phyloP scores from a whole-genome alignment of 2,329 filamentous ascomycete genomes.

The Teratosphaeria epicoccoides region DNA sequence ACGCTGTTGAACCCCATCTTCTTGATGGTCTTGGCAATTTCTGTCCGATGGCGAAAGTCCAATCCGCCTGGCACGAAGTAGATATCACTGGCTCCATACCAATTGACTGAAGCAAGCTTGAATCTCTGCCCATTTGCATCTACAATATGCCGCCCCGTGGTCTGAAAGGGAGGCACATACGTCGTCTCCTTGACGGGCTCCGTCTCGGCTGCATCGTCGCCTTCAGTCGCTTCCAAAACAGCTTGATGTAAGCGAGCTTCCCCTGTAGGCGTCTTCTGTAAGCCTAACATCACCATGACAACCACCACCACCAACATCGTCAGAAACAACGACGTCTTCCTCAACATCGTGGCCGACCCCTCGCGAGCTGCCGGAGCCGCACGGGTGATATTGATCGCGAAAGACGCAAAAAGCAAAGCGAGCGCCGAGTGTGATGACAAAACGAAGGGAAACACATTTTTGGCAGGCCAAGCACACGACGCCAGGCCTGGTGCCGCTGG shows the following conservation, averaged over 20 bases:
- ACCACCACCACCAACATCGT: conserved; percentile 3
- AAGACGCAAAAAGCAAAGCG: background rate
- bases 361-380: background rate
- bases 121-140: conserved; percentile 47
- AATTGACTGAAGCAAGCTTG: conserved; percentile 56
- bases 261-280: conserved; percentile 16
- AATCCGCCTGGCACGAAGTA: conserved; percentile 54
- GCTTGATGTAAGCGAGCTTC: conserved; percentile 9
- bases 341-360: background rate
- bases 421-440: conserved; percentile 2
- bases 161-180: conserved; percentile 49
- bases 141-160: conserved; percentile 50
- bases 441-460: background rate
- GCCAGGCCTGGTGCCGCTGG: background rate
- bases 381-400: background rate
- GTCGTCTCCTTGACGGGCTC: conserved; percentile 6
- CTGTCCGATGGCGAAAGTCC: conserved; percentile 50
- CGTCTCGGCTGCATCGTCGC: conserved; percentile 1
- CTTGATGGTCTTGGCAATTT: conserved; percentile 51
- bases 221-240: conserved; percentile 3
- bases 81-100: conserved; percentile 61
- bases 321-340: conserved; percentile 1
- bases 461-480: background rate
- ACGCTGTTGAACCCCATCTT: conserved; percentile 60
- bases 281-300: conserved; percentile 16